Base-by-base conservation (phyloP, 495 filamentous ascomycete genomes). In the Podospora bellae-mahoneyi region DNA sequence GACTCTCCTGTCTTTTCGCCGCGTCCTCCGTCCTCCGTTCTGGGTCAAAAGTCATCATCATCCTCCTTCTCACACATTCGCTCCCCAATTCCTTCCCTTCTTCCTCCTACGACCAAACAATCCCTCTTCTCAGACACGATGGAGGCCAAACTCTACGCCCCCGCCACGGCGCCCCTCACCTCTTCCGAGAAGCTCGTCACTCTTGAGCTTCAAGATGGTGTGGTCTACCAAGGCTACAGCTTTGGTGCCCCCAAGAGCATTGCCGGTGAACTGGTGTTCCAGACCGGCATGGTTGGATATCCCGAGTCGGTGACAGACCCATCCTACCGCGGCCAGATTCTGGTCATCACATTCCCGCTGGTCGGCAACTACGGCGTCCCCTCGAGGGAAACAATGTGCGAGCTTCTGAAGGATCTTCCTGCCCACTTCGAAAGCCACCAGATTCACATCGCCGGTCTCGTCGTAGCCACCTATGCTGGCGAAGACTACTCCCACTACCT, bases 341-440 rank as follows among this genome's bases (percentile, higher is more conserved):
- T 97, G 73, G 94, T 98, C 74, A 97, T 99, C 85, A 99, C 95
- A 65, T 92, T 96, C 77, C 95, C 95, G n/a, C 82, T 99, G 70
- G 97, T 99, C 78, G 95, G 95, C 71, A 99, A 99, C 84, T 99
- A 99, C 76, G 95, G 92, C 69, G 95, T 97, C 13, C 95, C 95
- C 27, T 91, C 92, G 1, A 84, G 93, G 69, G 90, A 95, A 39
- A 86, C 89, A 55, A 85, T 88, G 78, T 94, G 97, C 75, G 86
- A 91, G 72, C 82, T 96, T 39, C 86, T 97, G 67, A 85, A 87
- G 75, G 89, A 91, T 69, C 86, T 97, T 19, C 92, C 93, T 26
- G 92, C 93, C 64, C 84, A 97, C 78, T 97, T 99, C 78, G 95
- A 99, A 77, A 88, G 93, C 30, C 87, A 85, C 39, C 82, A 96